A percentile compares a stretch with the other conserved stretches of the same genome.
phyloP scores from a whole-genome alignment of 495 filamentous ascomycete species.

The Penicillium malachiteum region DNA sequence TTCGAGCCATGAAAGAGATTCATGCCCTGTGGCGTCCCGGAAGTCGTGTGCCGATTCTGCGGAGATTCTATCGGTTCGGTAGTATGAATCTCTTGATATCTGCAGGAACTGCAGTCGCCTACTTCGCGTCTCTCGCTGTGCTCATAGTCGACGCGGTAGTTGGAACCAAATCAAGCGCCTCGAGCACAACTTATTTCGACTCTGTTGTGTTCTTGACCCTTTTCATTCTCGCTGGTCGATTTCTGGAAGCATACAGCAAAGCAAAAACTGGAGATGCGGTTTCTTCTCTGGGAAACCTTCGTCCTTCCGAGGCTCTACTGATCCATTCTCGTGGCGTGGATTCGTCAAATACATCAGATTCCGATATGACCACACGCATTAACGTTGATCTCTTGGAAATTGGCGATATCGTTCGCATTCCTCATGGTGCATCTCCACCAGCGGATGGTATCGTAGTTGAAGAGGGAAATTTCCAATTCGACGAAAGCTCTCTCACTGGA shows the following conservation, averaged over 20 bases:
- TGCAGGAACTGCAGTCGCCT: constrained; percentile 84
- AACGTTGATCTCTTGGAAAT: constrained; percentile 76
- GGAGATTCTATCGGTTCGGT: constrained; percentile 86
- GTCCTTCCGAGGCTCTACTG: constrained; percentile 76
- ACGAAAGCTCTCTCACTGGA: constrained; percentile 88
- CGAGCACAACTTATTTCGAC: constrained; percentile 81
- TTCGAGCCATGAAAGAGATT: constrained; percentile 75
- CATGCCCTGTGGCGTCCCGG: constrained; percentile 74
- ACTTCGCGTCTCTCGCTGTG: constrained; percentile 78
- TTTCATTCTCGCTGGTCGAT: constrained; percentile 79
- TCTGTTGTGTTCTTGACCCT: constrained; percentile 91
- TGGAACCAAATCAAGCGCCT: constrained; percentile 31
- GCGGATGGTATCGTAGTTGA: constrained; percentile 71
- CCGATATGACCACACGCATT: constrained; percentile 42
- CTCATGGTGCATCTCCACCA: constrained; percentile 80
- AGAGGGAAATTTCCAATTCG: constrained; percentile 65
- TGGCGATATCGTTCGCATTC: constrained; percentile 75
- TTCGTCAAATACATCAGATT: constrained; percentile 6
- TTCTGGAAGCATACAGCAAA: constrained; percentile 90
- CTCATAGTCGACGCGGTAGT: constrained; percentile 66
- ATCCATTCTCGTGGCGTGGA: constrained; percentile 27
- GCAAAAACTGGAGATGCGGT: constrained; percentile 89
- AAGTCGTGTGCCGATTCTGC: constrained; percentile 71
- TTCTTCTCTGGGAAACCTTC: constrained; percentile 70
- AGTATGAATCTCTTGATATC: constrained; percentile 97